These are phyloP conservation scores for Hericium rajendrae DNA, from an alignment of 768 basidiomycete genomes.

Conservation along the genomic window DNA sequence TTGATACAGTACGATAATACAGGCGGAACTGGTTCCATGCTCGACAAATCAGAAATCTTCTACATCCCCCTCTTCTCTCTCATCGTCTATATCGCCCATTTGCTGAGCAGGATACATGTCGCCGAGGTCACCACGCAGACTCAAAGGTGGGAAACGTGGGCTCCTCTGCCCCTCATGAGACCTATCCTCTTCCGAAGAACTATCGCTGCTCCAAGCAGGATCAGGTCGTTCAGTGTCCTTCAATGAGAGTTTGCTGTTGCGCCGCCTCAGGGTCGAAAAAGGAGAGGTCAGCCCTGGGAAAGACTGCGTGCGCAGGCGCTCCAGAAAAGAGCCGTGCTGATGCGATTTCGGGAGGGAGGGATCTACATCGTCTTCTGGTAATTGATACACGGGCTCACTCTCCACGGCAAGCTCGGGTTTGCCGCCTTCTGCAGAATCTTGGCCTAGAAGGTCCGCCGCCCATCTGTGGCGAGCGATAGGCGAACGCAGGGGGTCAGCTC, in stretches of 20 bases:
- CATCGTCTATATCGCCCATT: not conserved
- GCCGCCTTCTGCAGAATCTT: constrained; percentile 2
- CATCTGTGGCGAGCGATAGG: not conserved
- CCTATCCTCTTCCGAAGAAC: constrained; percentile 9
- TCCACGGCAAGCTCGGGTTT: not conserved
- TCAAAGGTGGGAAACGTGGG: not conserved
- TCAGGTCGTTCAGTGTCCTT: not conserved
- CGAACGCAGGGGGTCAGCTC: not conserved
- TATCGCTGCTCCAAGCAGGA: constrained; percentile 7
- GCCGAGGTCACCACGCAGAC: constrained; percentile 8
- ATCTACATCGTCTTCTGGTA: constrained; percentile 1
- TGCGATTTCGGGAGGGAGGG: not conserved
- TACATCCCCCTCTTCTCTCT: constrained; percentile 6
- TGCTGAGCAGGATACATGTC: constrained; percentile 4
- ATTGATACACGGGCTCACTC: too few relatives aligned
- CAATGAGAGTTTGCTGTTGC: not conserved
- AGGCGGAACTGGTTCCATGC: too few relatives aligned
- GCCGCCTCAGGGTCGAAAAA: not conserved
- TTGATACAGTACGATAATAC: too few relatives aligned
- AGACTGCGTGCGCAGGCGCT: constrained; percentile 12
- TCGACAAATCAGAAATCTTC: constrained; percentile 2
- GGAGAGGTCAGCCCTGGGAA: constrained; percentile 9
- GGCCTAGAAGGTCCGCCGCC: not conserved
- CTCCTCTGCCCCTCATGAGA: not conserved
- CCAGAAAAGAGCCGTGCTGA: constrained; percentile 6